Percentiles rank a stretch among this genome's conserved stretches.
Conservation (phyloP, 169 alveolate species). For the Eimeria acervulina region DNA sequence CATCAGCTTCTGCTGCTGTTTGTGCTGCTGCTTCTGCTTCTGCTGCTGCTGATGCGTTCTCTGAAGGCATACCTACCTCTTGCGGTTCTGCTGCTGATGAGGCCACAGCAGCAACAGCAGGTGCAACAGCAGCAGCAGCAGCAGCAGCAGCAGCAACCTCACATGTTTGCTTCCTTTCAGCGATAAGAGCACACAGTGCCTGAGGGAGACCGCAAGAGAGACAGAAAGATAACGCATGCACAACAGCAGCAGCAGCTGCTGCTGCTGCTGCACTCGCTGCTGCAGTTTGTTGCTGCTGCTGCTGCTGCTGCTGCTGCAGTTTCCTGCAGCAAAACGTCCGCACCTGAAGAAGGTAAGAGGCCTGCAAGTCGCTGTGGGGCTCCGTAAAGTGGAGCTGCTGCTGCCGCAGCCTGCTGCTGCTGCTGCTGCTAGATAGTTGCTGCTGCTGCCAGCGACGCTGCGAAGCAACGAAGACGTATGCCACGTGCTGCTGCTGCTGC, state of each 20-base stretch:
- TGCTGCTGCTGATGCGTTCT: slow-evolving; percentile 29
- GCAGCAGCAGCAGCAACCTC: too few relatives aligned
- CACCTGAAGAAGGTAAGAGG: neutral
- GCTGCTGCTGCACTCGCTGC: too few relatives aligned
- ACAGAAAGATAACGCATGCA: too few relatives aligned
- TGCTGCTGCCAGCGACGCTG: slow-evolving; percentile 9
- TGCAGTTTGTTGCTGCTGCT: neutral
- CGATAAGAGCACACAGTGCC: neutral
- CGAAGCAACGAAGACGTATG: neutral
- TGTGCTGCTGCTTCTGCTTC: slow-evolving; percentile 47
- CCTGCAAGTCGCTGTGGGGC: neutral
- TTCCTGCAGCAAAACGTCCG: neutral
- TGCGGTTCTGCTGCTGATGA: neutral
- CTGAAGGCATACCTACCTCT: neutral
- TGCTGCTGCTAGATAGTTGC: neutral
- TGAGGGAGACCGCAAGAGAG: neutral
- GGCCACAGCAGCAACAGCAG: neutral
- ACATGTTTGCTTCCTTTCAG: neutral
- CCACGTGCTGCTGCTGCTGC: neutral
- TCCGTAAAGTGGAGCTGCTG: neutral
- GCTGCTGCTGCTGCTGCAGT: slow-evolving; percentile 26
- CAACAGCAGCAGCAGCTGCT: too few relatives aligned
- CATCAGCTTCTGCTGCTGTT: too few relatives aligned
- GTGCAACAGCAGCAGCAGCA: neutral
- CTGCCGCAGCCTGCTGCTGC: too few relatives aligned